phyloP scores from a whole-genome alignment of 2,329 filamentous ascomycete genomes.

The Neocatenulostroma microsporum region DNA sequence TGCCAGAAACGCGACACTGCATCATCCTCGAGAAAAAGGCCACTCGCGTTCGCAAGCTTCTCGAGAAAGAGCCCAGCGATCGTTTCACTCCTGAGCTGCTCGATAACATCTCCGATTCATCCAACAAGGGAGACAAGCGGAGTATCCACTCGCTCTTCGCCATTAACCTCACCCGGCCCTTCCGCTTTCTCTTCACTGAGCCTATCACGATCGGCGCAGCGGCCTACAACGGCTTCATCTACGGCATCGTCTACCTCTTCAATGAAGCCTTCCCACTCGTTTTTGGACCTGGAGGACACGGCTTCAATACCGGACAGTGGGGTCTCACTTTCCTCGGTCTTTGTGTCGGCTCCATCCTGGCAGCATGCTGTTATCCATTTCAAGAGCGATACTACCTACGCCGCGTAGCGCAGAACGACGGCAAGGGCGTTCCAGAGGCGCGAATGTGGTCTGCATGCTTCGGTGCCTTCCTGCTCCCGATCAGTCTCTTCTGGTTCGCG shows the following conservation, averaged over 20 bases:
- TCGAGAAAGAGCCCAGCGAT: constrained; percentile 2
- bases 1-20: constrained; percentile 26
- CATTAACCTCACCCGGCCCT: constrained; percentile 40
- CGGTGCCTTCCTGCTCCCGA: constrained; percentile 17
- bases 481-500: constrained; percentile 26
- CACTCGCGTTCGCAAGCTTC: constrained; percentile 55
- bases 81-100: background rate
- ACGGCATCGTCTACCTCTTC: constrained; percentile 44
- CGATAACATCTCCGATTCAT: constrained; percentile 16
- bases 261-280: constrained; percentile 45
- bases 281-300: constrained; percentile 37
- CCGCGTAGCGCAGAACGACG: constrained; percentile 14
- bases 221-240: constrained; percentile 44
- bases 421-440: constrained; percentile 25
- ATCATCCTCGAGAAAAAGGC: constrained; percentile 42
- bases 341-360: constrained; percentile 18
- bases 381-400: constrained; percentile 37
- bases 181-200: constrained; percentile 41
- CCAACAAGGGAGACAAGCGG: constrained; percentile 17
- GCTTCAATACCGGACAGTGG: constrained; percentile 24
- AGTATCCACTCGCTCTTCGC: constrained; percentile 34
- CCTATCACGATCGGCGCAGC: constrained; percentile 42
- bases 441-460: constrained; percentile 19
- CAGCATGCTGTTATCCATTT: constrained; percentile 36
- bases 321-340: constrained; percentile 21